Evolutionary conservation across 192 early-diverging fungal genomes (phyloP).

Genomic region (Coemansia sp.): DNA sequence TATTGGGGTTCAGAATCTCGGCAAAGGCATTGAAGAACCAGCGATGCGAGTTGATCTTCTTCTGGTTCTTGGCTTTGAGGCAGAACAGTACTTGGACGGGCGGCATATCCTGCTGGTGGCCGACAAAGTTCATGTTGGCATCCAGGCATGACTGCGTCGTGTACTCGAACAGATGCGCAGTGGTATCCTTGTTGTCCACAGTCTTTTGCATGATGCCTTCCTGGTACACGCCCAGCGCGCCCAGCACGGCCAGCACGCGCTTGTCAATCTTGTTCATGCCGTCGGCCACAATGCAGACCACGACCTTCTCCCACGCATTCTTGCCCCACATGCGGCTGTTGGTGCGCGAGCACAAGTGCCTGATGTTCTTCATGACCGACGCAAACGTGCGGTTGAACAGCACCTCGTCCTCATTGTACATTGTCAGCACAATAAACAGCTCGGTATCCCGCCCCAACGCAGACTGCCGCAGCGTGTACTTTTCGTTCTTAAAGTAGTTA

Average conservation of each 20-base stretch:
- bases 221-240: slow-evolving; percentile 77
- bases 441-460: slow-evolving; percentile 77
- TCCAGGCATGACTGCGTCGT: slow-evolving; percentile 77
- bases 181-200: slow-evolving; percentile 70
- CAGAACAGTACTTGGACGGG: slow-evolving; percentile 91
- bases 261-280: slow-evolving; percentile 81
- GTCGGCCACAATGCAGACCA: slow-evolving; percentile 92
- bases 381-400: slow-evolving; percentile 88
- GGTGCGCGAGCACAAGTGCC: slow-evolving; percentile 77
- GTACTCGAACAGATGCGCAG: slow-evolving; percentile 88
- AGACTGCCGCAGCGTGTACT: slow-evolving; percentile 78
- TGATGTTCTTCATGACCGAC: slow-evolving; percentile 88
- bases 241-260: slow-evolving; percentile 75
- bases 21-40: slow-evolving; percentile 98
- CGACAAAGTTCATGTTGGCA: slow-evolving; percentile 62
- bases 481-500: slow-evolving; percentile 71
- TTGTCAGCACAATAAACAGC: slow-evolving; percentile 90
- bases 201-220: slow-evolving; percentile 67
- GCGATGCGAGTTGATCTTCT: slow-evolving; percentile 92
- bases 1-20: slow-evolving; percentile 75
- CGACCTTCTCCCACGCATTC: slow-evolving; percentile 89
- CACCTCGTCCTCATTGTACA: slow-evolving; percentile 90
- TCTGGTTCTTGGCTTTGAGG: slow-evolving; percentile 91
- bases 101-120: slow-evolving; percentile 67
- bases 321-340: slow-evolving; percentile 78